Conservation (phyloP, 2,329 filamentous ascomycete species). For the Dactylellina leptospora region DNA sequence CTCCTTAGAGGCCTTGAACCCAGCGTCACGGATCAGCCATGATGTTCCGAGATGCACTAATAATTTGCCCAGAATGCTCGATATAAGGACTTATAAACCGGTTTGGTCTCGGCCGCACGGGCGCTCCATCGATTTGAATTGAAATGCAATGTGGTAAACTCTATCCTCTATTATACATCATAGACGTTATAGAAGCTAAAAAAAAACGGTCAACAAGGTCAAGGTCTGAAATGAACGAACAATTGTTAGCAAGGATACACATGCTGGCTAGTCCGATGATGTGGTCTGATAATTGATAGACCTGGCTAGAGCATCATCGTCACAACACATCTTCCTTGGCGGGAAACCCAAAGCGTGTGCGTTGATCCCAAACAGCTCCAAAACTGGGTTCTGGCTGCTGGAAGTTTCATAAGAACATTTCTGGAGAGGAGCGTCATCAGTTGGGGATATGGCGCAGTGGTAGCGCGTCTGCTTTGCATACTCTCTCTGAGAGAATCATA, state of each 20-base stretch:
- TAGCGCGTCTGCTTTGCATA: slow-evolving; percentile 52
- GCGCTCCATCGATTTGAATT: slow-evolving; percentile 1
- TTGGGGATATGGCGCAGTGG: slow-evolving; percentile 52
- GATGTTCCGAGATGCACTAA: slow-evolving; percentile 18
- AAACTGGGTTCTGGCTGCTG: background rate
- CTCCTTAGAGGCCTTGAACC: slow-evolving; percentile 3
- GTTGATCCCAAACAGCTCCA: background rate
- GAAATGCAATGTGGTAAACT: too few relatives aligned
- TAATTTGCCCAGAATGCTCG: background rate
- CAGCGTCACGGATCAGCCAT: slow-evolving; percentile 28
- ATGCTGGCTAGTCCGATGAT: background rate
- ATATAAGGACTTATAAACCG: background rate
- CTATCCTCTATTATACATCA: too few relatives aligned
- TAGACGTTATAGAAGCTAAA: too few relatives aligned
- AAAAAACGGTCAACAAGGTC: background rate
- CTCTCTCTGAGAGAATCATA: background rate
- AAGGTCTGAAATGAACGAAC: background rate
- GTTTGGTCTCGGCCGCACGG: background rate
- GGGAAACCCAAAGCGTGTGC: background rate
- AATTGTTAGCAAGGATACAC: slow-evolving; percentile 6
- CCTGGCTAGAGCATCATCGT: background rate
- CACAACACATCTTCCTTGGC: slow-evolving; percentile 8
- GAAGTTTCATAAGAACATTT: background rate
- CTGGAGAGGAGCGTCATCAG: background rate
- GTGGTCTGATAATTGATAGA: background rate